A percentile compares a stretch with the other conserved stretches of the same genome.
Evolutionary conservation across 306 rosid genomes (phyloP).

Genomic region (Gleditsia sinensis): DNA sequence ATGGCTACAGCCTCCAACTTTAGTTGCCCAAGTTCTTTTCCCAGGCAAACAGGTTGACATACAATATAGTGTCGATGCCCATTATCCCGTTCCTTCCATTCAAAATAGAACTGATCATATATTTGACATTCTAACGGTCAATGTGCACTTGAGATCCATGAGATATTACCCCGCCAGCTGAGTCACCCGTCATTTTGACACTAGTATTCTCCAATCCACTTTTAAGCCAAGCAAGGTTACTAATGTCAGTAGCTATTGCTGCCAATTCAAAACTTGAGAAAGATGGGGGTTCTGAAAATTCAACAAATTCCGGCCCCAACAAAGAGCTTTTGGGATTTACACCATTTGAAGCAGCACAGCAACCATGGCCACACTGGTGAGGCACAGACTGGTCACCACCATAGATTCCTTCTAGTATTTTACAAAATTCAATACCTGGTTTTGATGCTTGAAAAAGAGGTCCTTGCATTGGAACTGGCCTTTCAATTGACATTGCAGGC

Average conservation of each 20-base stretch:
- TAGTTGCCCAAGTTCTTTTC: slow-evolving; percentile 17
- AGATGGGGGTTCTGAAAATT: slow-evolving; percentile 70
- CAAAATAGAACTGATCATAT: background rate
- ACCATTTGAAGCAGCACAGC: slow-evolving; percentile 51
- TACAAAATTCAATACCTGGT: slow-evolving; percentile 57
- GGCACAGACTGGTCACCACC: slow-evolving; percentile 50
- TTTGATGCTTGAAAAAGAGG: slow-evolving; percentile 59
- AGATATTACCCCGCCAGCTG: slow-evolving; percentile 52
- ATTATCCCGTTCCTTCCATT: background rate
- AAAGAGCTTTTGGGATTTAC: slow-evolving; percentile 48
- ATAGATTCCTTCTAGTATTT: slow-evolving; percentile 55
- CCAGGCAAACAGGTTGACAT: slow-evolving; percentile 14
- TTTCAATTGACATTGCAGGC: slow-evolving; percentile 43
- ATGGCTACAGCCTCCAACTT: background rate
- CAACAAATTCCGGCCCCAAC: slow-evolving; percentile 89
- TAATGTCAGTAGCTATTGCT: slow-evolving; percentile 88
- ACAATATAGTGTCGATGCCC: slow-evolving; percentile 13
- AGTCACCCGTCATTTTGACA: slow-evolving; percentile 67
- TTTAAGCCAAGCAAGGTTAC: slow-evolving; percentile 94
- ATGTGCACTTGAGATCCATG: slow-evolving; percentile 52
- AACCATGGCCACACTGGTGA: slow-evolving; percentile 73
- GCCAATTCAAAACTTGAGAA: slow-evolving; percentile 88
- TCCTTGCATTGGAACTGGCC: slow-evolving; percentile 69
- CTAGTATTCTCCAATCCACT: slow-evolving; percentile 88
- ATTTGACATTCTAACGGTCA: slow-evolving; percentile 39